Evolutionary conservation across 192 early-diverging fungal genomes (phyloP).

Genomic region (Coemansia sp.): DNA sequence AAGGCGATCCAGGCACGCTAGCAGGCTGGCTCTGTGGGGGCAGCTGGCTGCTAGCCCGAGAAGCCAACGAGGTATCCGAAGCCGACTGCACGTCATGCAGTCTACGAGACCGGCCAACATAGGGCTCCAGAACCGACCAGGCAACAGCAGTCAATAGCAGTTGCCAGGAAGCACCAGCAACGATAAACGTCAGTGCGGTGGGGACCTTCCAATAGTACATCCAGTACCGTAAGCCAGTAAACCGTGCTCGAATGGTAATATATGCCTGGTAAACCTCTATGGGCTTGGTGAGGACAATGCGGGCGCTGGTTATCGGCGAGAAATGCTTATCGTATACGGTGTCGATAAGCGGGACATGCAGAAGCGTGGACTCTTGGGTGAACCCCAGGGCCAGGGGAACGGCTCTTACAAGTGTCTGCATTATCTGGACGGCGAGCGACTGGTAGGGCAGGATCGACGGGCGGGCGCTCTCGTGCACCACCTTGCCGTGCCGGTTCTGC

Average conservation of each 20-base stretch:
- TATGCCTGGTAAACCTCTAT: constrained; percentile 57
- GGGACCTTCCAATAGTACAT: constrained; percentile 73
- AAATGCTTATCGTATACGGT: constrained; percentile 52
- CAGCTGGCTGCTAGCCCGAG: not conserved
- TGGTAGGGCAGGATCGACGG: constrained; percentile 52
- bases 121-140: constrained; percentile 47
- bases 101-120: constrained; percentile 10
- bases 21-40: not conserved
- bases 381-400: constrained; percentile 56
- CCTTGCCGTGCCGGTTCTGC: constrained; percentile 29
- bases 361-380: constrained; percentile 41
- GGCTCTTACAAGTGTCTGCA: constrained; percentile 17
- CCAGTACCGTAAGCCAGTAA: constrained; percentile 68
- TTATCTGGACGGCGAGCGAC: constrained; percentile 13
- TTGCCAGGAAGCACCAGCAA: constrained; percentile 57
- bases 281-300: constrained; percentile 52
- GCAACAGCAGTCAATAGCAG: constrained; percentile 31
- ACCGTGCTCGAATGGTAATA: constrained; percentile 57
- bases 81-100: not conserved
- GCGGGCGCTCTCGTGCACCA: constrained; percentile 36
- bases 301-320: constrained; percentile 52
- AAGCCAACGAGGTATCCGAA: not conserved
- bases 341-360: constrained; percentile 56
- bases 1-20: not conserved
- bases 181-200: constrained; percentile 59